Percentiles rank a stretch among this genome's conserved stretches.
Conservation (phyloP, 2,329 filamentous ascomycete genomes). For the Onygena corvina region DNA sequence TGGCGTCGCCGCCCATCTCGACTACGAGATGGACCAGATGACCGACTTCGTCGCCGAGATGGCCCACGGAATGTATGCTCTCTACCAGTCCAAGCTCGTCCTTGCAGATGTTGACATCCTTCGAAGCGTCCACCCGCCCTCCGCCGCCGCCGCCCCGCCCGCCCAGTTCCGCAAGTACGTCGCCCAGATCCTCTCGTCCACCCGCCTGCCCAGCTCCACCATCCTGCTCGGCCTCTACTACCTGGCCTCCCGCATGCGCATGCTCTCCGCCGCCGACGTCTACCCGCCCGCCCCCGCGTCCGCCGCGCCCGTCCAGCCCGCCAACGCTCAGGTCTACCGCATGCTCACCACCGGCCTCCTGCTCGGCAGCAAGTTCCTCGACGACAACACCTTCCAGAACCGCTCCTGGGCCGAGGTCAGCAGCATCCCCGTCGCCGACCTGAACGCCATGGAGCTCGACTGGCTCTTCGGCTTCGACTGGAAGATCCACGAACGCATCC, state of each 20-base stretch:
- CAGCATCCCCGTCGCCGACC: constrained; percentile 68
- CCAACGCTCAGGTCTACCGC: constrained; percentile 65
- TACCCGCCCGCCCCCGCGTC: constrained; percentile 35
- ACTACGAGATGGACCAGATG: constrained; percentile 96
- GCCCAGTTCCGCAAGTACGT: constrained; percentile 83
- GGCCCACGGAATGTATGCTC: constrained; percentile 59
- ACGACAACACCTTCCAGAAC: constrained; percentile 97
- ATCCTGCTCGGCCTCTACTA: constrained; percentile 87
- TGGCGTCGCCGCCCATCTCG: constrained; percentile 83
- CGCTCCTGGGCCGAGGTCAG: constrained; percentile 93
- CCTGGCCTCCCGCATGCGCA: constrained; percentile 68
- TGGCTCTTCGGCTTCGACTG: constrained; percentile 77
- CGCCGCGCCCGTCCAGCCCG: constrained; percentile 15
- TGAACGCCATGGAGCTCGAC: constrained; percentile 76
- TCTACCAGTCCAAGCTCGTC: constrained; percentile 44
- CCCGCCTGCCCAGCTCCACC: constrained; percentile 77
- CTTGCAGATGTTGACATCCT: constrained; percentile 51
- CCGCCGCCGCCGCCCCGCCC: constrained; percentile 48
- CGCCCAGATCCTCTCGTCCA: constrained; percentile 78
- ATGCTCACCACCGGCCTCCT: constrained; percentile 75
- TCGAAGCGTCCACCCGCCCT: constrained; percentile 51
- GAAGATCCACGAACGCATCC: constrained; percentile 75
- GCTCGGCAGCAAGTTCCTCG: constrained; percentile 86
- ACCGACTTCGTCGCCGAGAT: constrained; percentile 89
- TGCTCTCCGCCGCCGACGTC: constrained; percentile 47